These are phyloP conservation scores for Aspergillus taichungensis DNA, from an alignment of 495 filamentous ascomycete genomes.

Conservation along the genomic window DNA sequence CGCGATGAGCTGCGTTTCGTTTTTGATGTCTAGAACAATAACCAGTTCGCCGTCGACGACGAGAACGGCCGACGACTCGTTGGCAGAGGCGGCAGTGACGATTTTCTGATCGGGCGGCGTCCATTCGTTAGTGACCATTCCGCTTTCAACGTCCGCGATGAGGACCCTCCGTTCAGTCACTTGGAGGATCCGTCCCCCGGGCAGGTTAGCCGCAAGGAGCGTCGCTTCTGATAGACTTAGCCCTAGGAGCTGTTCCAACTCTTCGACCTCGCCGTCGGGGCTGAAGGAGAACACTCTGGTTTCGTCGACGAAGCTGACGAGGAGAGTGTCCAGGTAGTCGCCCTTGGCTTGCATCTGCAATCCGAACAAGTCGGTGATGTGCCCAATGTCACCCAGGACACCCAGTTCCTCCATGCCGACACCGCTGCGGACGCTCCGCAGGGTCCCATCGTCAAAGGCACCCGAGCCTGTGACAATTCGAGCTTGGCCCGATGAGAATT, in stretches of 20 bases:
- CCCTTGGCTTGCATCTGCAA: slow-evolving; percentile 41
- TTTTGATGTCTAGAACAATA: slow-evolving; percentile 53
- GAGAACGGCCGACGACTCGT: slow-evolving; percentile 56
- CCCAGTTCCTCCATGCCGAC: slow-evolving; percentile 89
- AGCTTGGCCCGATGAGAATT: slow-evolving; percentile 91
- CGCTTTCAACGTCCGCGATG: slow-evolving; percentile 60
- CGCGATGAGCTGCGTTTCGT: slow-evolving; percentile 46
- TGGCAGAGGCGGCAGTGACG: slow-evolving; percentile 76
- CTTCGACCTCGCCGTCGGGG: slow-evolving; percentile 70
- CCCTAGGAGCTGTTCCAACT: slow-evolving; percentile 63
- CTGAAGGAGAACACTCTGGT: slow-evolving; percentile 77
- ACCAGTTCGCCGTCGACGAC: slow-evolving; percentile 62
- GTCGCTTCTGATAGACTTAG: slow-evolving; percentile 63
- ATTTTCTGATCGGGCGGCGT: slow-evolving; percentile 41
- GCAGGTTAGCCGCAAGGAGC: slow-evolving; percentile 58
- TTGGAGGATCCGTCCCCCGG: slow-evolving; percentile 60
- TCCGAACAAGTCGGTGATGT: slow-evolving; percentile 62
- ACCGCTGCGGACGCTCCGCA: slow-evolving; percentile 84
- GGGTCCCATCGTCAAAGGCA: slow-evolving; percentile 72
- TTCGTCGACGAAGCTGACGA: slow-evolving; percentile 75
- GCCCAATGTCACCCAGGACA: slow-evolving; percentile 68
- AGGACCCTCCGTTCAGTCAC: slow-evolving; percentile 57
- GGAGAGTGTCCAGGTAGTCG: slow-evolving; percentile 55
- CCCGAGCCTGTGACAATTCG: slow-evolving; percentile 89
- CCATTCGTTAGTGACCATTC: slow-evolving; percentile 63